Evolutionary conservation across 2,329 filamentous ascomycete genomes (phyloP), one percentile per base, ranked within the genome.

Genomic region (Sclerotinia borealis): DNA sequence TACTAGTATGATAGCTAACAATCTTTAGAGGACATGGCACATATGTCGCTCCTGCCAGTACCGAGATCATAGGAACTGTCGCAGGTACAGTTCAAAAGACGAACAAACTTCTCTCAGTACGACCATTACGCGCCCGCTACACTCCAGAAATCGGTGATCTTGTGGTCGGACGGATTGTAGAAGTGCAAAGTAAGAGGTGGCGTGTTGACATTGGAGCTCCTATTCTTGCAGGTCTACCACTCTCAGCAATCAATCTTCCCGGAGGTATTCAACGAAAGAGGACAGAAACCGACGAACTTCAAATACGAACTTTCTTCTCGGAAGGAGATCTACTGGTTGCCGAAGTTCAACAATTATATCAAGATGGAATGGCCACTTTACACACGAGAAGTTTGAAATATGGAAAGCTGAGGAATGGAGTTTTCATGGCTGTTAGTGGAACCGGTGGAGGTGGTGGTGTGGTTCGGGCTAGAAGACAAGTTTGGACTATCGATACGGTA

Each of bases 271-370:
- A 97, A 71, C 86, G 95, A 64, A 90, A 93, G 74, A 84, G 95
- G 68, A 99, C 95, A 34, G 93, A 93, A 72, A 96, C 95, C 19
- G 95, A 99, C 76, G 95, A 98, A 79, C 82, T 99, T 72, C 95
- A 98, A 77, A 98, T 99, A 77, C 86, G 95, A 58, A 91, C 87
- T n/a, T 99, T 97, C 77, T 98, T 99, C 79, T 88, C 89, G 61
- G 95, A 99, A 77, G 95, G 95, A 15, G 95, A 99, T 75, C 79
- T 99, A 59, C 80, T 99, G 19, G 91, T 98, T 22, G 95, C 95
- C 1, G 95, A 99, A 78, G 95, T 99, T 61, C 95, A 99, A 81
- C 85, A 86, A 70, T 81, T 99, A 61, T 91, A 92, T 75, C 83
- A 86, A 64, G 93, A 98, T 77, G 93, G 93, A 64, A 88, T 86